phyloP scores from a whole-genome alignment of 169 alveolate species.

The Babesia gibsoni region DNA sequence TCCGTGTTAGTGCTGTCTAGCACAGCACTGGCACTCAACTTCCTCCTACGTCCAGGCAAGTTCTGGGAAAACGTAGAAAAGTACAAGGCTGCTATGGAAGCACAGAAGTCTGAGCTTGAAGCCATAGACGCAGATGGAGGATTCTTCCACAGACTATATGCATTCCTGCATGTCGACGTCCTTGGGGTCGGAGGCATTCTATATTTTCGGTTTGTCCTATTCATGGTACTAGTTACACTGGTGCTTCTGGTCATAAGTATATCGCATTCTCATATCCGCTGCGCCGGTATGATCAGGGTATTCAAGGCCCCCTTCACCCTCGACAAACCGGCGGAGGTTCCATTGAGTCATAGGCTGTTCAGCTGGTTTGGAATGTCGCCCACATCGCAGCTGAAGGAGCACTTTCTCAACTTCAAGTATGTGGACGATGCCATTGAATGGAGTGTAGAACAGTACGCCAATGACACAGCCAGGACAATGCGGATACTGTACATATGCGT shows the following conservation, averaged over 20 bases:
- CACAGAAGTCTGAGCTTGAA: conserved; percentile 43
- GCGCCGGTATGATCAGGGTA: conserved; percentile 53
- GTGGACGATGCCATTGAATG: conserved; percentile 64
- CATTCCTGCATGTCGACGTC: conserved; percentile 32
- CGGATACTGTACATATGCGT: conserved; percentile 29
- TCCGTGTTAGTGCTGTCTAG: not conserved
- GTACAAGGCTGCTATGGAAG: conserved; percentile 22
- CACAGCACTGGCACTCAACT: conserved; percentile 6
- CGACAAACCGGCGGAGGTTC: conserved; percentile 3
- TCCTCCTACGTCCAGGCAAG: conserved; percentile 27
- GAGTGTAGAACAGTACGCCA: conserved; percentile 48
- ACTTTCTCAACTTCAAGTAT: conserved; percentile 43
- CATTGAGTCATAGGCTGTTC: not conserved
- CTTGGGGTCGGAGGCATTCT: conserved; percentile 69
- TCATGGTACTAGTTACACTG: conserved; percentile 9
- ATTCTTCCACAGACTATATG: conserved; percentile 30
- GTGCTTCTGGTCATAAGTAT: conserved; percentile 20
- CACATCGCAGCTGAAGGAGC: conserved; percentile 4
- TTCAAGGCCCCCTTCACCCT: conserved; percentile 47
- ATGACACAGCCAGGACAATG: conserved; percentile 33
- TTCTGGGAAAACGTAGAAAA: conserved; percentile 20
- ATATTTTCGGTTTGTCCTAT: conserved; percentile 53
- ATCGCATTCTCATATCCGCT: conserved; percentile 55
- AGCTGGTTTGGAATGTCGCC: not conserved
- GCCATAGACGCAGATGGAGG: not conserved